phyloP scores from a whole-genome alignment of 805 yeast species.

The Hanseniaspora osmophila region DNA sequence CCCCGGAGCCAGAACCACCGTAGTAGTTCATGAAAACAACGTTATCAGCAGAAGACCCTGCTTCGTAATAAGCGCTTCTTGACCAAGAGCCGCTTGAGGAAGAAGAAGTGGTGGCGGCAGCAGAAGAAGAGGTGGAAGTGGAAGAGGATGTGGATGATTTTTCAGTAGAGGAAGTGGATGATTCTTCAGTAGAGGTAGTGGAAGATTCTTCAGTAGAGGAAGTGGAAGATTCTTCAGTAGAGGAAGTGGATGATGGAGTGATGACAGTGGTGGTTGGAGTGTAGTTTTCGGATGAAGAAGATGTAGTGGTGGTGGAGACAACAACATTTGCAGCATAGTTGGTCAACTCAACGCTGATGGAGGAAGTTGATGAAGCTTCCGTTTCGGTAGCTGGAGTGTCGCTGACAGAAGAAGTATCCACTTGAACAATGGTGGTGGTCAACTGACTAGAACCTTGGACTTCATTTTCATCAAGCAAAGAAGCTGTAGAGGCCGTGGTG shows the following conservation, averaged over 20 bases:
- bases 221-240: slow-evolving; percentile 15
- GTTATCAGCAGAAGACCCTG: slow-evolving; percentile 53
- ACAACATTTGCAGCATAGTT: slow-evolving; percentile 18
- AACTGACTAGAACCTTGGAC: neutral
- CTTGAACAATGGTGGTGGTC: neutral
- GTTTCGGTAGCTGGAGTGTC: slow-evolving; percentile 15
- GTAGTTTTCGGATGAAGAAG: slow-evolving; percentile 13
- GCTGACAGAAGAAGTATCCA: slow-evolving; percentile 9
- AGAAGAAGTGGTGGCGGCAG: slow-evolving; percentile 21
- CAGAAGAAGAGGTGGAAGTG: slow-evolving; percentile 19
- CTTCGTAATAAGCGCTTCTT: slow-evolving; percentile 60
- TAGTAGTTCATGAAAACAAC: slow-evolving; percentile 70
- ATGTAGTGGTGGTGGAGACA: slow-evolving; percentile 17
- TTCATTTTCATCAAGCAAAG: slow-evolving; percentile 1
- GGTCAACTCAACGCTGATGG: slow-evolving; percentile 10
- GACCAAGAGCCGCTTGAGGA: slow-evolving; percentile 43
- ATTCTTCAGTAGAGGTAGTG: slow-evolving; percentile 6
- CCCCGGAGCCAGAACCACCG: slow-evolving; percentile 88
- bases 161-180: slow-evolving; percentile 9
- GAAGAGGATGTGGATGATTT: slow-evolving; percentile 14
- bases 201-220: slow-evolving; percentile 8
- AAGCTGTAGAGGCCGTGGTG: slow-evolving; percentile 5
- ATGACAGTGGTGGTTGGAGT: slow-evolving; percentile 10
- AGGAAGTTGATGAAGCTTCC: slow-evolving; percentile 8
- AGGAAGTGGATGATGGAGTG: slow-evolving; percentile 9